A percentile compares a stretch with the other conserved stretches of the same genome.
Evolutionary conservation across 306 rosid species (phyloP).

Genomic region (Cucumis sativus): Cucumber_9930_V3 NC_026657.2:34590001-34590500

Average conservation of each 20-base stretch:
- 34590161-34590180: neutral
- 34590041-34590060: too few relatives aligned
- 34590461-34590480: neutral
- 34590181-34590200: neutral
- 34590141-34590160: neutral
- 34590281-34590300: conserved; percentile 32
- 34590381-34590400: neutral
- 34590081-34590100: neutral
- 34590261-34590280: conserved; percentile 62
- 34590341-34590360: neutral
- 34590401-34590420: neutral
- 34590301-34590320: conserved; percentile 36
- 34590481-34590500: neutral
- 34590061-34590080: neutral
- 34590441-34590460: neutral
- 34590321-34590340: conserved; percentile 17
- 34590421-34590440: neutral
- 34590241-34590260: conserved; percentile 86
- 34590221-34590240: conserved; percentile 40
- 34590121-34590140: neutral
- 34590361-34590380: neutral
- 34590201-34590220: conserved; percentile 50
- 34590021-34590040: too few relatives aligned
- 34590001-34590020: too few relatives aligned
- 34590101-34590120: neutral